Percentiles rank a stretch among this genome's conserved stretches.
These are phyloP conservation scores for Apiosordaria backusii DNA, from an alignment of 495 filamentous ascomycete genomes.

Conservation along the genomic window DNA sequence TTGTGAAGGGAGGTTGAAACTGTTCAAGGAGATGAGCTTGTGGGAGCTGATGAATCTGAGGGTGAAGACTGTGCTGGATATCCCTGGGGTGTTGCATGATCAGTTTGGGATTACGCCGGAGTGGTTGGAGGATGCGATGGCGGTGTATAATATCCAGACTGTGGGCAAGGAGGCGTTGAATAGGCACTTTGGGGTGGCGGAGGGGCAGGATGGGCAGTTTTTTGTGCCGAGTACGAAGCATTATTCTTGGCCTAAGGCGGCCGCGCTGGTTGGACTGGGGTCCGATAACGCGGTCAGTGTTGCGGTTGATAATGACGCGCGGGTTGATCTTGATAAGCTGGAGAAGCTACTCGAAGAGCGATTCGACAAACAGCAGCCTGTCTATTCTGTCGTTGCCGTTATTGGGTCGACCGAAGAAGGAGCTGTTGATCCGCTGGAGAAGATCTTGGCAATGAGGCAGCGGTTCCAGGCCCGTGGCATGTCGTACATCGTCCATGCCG, in stretches of 20 bases:
- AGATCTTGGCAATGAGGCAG: slow-evolving; percentile 38
- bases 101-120: slow-evolving; percentile 37
- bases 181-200: slow-evolving; percentile 31
- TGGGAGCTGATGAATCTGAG: slow-evolving; percentile 52
- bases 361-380: slow-evolving; percentile 31
- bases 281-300: slow-evolving; percentile 39
- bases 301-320: slow-evolving; percentile 37
- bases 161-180: slow-evolving; percentile 37
- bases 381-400: slow-evolving; percentile 29
- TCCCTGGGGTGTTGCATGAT: slow-evolving; percentile 35
- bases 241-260: slow-evolving; percentile 50
- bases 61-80: slow-evolving; percentile 36
- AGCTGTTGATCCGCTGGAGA: slow-evolving; percentile 38
- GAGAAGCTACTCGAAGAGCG: slow-evolving; percentile 29
- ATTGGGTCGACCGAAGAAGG: slow-evolving; percentile 39
- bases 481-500: slow-evolving; percentile 44
- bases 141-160: slow-evolving; percentile 42
- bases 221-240: slow-evolving; percentile 39
- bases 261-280: slow-evolving; percentile 44
- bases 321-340: slow-evolving; percentile 35
- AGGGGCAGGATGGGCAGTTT: slow-evolving; percentile 30
- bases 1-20: slow-evolving; percentile 32
- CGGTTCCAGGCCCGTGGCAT: slow-evolving; percentile 39
- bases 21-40: slow-evolving; percentile 34
- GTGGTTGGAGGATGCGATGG: slow-evolving; percentile 34